These are phyloP conservation scores for Hyaloraphidium curvatum DNA, from an alignment of 192 early-diverging fungal genomes.

Conservation along the genomic window DNA sequence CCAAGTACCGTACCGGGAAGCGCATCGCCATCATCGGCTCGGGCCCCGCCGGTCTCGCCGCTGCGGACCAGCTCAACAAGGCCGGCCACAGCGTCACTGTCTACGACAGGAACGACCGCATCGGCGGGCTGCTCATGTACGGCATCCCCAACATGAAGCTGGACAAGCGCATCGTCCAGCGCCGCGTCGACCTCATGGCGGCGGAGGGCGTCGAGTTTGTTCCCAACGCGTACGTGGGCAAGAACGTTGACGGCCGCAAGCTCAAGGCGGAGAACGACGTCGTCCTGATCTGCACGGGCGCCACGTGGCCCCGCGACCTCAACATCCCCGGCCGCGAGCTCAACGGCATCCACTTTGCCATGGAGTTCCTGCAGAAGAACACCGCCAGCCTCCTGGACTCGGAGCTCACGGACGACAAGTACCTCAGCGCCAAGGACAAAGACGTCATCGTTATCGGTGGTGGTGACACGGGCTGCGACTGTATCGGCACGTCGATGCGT, in stretches of 20 bases:
- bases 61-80: conserved; percentile 94
- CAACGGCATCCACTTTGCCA: conserved; percentile 91
- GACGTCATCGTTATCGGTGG: conserved; percentile 94
- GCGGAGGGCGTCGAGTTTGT: conserved; percentile 89
- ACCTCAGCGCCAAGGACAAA: conserved; percentile 75
- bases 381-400: conserved; percentile 74
- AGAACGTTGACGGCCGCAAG: conserved; percentile 45
- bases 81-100: conserved; percentile 89
- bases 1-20: conserved; percentile 58
- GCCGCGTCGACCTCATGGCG: conserved; percentile 81
- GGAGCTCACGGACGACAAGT: conserved; percentile 47
- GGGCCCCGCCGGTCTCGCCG: conserved; percentile 85
- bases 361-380: conserved; percentile 88
- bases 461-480: conserved; percentile 94
- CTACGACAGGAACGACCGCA: conserved; percentile 90
- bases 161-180: conserved; percentile 85
- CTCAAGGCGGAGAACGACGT: conserved; percentile 57
- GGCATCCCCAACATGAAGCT: conserved; percentile 99
- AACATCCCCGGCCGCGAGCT: conserved; percentile 67
- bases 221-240: conserved; percentile 73
- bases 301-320: conserved; percentile 95
- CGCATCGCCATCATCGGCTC: conserved; percentile 80
- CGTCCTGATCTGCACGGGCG: conserved; percentile 74
- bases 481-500: conserved; percentile 81
- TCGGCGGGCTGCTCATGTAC: conserved; percentile 92